phyloP scores from a whole-genome alignment of 2,329 filamentous ascomycete species.

The Mycosphaerelloides madeirae region DNA sequence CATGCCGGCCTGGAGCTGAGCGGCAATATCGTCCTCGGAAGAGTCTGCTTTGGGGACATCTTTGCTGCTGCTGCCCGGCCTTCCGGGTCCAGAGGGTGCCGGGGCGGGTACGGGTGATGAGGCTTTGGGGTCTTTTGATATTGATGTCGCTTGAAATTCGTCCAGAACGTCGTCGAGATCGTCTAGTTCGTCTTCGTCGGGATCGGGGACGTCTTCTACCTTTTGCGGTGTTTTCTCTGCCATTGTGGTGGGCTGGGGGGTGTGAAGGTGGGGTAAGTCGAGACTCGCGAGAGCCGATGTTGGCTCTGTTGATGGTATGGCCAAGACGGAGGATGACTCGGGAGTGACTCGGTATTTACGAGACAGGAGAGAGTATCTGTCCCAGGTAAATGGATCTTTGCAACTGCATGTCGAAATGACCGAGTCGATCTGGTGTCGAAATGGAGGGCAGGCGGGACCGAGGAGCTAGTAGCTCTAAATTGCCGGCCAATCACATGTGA shows the following conservation, averaged over 20 bases:
- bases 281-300: too few species aligned
- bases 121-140: constrained; percentile 36
- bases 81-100: constrained; percentile 37
- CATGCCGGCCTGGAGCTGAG: constrained; percentile 87
- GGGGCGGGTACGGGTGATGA: constrained; percentile 17
- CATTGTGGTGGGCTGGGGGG: constrained; percentile 15
- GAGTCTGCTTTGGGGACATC: constrained; percentile 21
- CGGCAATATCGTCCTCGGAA: constrained; percentile 70
- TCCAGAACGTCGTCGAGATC: constrained; percentile 94
- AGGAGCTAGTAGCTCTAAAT: too few species aligned
- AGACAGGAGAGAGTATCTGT: neutral
- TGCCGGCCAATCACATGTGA: neutral
- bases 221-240: constrained; percentile 25
- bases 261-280: constrained; percentile 4
- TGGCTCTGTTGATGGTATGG: too few species aligned
- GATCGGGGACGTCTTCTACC: constrained; percentile 57
- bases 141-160: constrained; percentile 68
- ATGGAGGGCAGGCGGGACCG: neutral
- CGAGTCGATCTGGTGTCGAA: neutral
- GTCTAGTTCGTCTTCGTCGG: constrained; percentile 86
- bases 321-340: too few species aligned
- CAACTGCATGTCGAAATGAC: too few species aligned
- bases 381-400: neutral
- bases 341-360: too few species aligned
- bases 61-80: constrained; percentile 28